A percentile compares a stretch with the other conserved stretches of the same genome.
phyloP scores from a whole-genome alignment of 768 basidiomycete genomes.

The Pleurotus cornucopiae region DNA sequence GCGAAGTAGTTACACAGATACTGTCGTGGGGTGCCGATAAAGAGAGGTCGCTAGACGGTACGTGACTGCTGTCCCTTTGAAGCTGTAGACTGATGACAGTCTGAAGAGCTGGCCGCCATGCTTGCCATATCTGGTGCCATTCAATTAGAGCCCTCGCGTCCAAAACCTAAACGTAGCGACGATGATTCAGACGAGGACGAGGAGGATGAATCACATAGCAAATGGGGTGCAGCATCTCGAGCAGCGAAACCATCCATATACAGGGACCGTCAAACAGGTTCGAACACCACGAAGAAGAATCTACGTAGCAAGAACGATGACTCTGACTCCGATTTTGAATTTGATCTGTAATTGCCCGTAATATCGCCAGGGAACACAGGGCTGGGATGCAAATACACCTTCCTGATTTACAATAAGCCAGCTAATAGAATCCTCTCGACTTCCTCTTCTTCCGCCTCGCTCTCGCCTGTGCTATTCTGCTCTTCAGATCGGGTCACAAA shows the following conservation, averaged over 20 bases:
- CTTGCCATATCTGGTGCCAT: background rate
- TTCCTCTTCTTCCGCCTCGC: slow-evolving; percentile 8
- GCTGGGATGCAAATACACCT: too few species aligned
- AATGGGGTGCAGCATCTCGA: slow-evolving; percentile 5
- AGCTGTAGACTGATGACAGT: background rate
- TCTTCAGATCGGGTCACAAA: slow-evolving; percentile 14
- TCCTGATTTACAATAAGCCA: background rate
- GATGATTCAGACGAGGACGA: slow-evolving; percentile 4
- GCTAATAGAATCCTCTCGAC: slow-evolving; percentile 6
- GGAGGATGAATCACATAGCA: background rate
- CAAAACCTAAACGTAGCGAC: background rate
- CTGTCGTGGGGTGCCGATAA: slow-evolving; percentile 80
- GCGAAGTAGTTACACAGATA: slow-evolving; percentile 85
- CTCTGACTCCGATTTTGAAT: slow-evolving; percentile 5
- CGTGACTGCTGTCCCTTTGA: slow-evolving; percentile 9
- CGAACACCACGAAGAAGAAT: background rate
- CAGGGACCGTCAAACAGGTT: background rate
- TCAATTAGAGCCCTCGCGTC: background rate
- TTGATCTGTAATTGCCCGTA: slow-evolving; percentile 1
- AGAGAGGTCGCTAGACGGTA: slow-evolving; percentile 77
- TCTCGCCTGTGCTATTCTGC: slow-evolving; percentile 12
- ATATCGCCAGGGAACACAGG: background rate
- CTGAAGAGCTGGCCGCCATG: background rate
- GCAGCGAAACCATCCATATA: background rate
- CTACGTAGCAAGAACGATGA: slow-evolving; percentile 1